Conservation (phyloP, 2,329 filamentous ascomycete genomes). For the Alternaria gansuensis region DNA sequence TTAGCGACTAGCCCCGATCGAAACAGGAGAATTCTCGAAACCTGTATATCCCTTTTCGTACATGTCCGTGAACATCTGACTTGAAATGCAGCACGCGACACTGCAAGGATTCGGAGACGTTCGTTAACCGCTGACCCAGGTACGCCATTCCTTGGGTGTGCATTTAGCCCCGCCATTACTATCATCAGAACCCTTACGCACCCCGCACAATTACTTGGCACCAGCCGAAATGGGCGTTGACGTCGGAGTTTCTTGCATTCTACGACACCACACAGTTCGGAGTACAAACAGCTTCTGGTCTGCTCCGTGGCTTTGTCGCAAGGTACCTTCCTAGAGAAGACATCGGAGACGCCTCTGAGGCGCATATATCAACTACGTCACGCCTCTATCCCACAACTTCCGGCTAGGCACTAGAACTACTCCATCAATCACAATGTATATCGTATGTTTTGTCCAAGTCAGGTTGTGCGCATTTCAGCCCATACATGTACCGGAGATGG, state of each 20-base stretch:
- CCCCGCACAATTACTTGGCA: slow-evolving; percentile 22
- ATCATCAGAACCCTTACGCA: slow-evolving; percentile 26
- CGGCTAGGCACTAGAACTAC: not conserved
- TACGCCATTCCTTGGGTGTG: slow-evolving; percentile 3
- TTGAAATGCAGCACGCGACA: slow-evolving; percentile 7
- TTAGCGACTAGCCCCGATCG: slow-evolving; percentile 20
- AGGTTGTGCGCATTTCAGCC: not conserved
- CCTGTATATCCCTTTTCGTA: slow-evolving; percentile 26
- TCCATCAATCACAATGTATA: not conserved
- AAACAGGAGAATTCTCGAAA: not conserved
- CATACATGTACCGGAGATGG: not conserved
- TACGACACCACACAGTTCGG: slow-evolving; percentile 4
- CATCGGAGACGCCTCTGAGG: not conserved
- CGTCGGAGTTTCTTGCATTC: slow-evolving; percentile 18
- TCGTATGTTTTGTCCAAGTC: not conserved
- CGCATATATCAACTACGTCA: not conserved
- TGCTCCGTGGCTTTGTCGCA: slow-evolving; percentile 1
- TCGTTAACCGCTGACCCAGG: slow-evolving; percentile 2
- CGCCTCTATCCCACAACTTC: slow-evolving; percentile 13
- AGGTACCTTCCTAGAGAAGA: slow-evolving; percentile 2
- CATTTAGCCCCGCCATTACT: slow-evolving; percentile 19
- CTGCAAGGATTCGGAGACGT: slow-evolving; percentile 5
- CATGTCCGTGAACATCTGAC: slow-evolving; percentile 31
- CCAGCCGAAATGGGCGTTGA: slow-evolving; percentile 18
- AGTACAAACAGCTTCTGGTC: slow-evolving; percentile 1